Base-by-base conservation (phyloP, 2,329 filamentous ascomycete species). In the Monilinia vaccinii-corymbosi region DNA sequence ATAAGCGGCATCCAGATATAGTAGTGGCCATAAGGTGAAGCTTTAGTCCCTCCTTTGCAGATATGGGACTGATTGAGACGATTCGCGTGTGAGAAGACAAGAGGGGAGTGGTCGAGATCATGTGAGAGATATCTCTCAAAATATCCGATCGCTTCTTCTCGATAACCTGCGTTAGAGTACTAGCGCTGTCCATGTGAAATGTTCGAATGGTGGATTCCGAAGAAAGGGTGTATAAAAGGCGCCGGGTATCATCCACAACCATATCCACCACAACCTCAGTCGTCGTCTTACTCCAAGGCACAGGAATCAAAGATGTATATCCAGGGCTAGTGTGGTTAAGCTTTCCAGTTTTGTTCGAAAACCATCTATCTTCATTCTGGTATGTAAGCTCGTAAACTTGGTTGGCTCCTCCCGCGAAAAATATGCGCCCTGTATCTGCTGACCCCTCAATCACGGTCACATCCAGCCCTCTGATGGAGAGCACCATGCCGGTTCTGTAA, bases 301-400 rank as follows among this genome's bases (percentile, higher is more conserved):
- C 36, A 18, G 59, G 59, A 3, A 90, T 77, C 2, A 88, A 79
- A 13, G 83, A 86, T 60, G 81, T 80, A 78, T 89, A 86, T 38
- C 87, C 86, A 4, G 83, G 85, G 71, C 83, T 87, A 52, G 87
- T 93, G 72, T 97, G 94, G 71, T 95, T 95, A 64, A 93, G 85
- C 75, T 92, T 96, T 62, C 87, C 86, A 71, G 90, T 95, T 65
- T 88, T 84, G 73, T 86, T 91, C 57, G 89, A 87, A 71, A 99
- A 99, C 94, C 94, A 99, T 68, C 89, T 88, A 75, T 99, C 94
- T 73, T 97, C 91, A 70, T 96, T 91, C 74, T 97, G 93, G 72
- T 99, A 99, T 67, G 88, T 92, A 58, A 99, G 82, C 74, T 99
- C 94, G 72, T 94, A 90, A 51, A 99, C 84, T 68, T 97, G 92